Conservation (phyloP, 2,329 filamentous ascomycete genomes). For the Curvularia sp. region DNA sequence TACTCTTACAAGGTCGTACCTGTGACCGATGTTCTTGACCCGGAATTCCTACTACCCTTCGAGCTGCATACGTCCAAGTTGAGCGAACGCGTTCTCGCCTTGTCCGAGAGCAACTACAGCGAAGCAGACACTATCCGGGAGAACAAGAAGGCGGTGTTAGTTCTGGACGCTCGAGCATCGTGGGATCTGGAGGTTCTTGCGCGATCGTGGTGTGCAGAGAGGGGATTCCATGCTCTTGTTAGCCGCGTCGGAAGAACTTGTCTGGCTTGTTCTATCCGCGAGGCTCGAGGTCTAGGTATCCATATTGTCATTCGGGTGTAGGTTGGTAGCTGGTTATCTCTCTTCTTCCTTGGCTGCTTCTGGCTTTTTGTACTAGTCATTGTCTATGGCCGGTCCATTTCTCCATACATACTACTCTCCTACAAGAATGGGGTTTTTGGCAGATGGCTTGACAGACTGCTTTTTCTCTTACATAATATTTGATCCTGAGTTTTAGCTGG, state of each 20-base stretch:
- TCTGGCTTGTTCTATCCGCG: conserved; percentile 74
- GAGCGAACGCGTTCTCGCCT: conserved; percentile 24
- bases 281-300: conserved; percentile 74
- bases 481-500: not conserved
- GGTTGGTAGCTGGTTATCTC: not conserved
- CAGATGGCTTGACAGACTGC: not conserved
- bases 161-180: conserved; percentile 62
- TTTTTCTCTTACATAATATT: not conserved
- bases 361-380: not conserved
- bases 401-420: not conserved
- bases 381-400: not conserved
- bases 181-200: conserved; percentile 73
- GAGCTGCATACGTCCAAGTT: conserved; percentile 26
- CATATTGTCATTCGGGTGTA: conserved; percentile 64
- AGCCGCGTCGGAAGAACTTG: conserved; percentile 72
- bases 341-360: not conserved
- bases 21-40: conserved; percentile 40
- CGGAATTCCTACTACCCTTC: conserved; percentile 38
- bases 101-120: conserved; percentile 18
- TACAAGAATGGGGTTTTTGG: not conserved
- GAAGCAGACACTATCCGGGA: conserved; percentile 20
- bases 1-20: conserved; percentile 49
- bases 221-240: conserved; percentile 75
- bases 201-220: conserved; percentile 74
- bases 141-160: conserved; percentile 44